Evolutionary conservation across 2,329 filamentous ascomycete genomes (phyloP).

Genomic region (Didymella segeticola): DNA sequence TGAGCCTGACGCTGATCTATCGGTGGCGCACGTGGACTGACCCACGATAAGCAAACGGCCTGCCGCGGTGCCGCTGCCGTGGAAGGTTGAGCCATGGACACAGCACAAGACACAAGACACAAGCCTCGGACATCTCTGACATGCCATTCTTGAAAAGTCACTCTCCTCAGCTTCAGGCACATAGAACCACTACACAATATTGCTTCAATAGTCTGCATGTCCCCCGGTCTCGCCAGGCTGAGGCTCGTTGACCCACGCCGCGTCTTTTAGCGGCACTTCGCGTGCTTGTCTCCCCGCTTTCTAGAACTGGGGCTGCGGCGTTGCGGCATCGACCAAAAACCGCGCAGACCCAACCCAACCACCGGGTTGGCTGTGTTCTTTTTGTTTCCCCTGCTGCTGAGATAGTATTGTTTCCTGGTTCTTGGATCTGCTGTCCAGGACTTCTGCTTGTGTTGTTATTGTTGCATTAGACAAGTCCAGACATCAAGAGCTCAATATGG

Average conservation of each 20-base stretch:
- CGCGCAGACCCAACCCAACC: slow-evolving; percentile 36
- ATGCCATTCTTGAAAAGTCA: neutral
- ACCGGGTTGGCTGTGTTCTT: slow-evolving; percentile 23
- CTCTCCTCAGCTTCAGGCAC: neutral
- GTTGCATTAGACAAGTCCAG: too few relatives aligned
- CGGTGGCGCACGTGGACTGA: slow-evolving; percentile 26
- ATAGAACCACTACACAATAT: too few relatives aligned
- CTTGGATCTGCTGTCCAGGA: slow-evolving; percentile 1
- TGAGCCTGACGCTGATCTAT: slow-evolving; percentile 23
- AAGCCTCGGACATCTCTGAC: neutral
- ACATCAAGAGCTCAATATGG: slow-evolving; percentile 32
- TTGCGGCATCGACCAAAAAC: slow-evolving; percentile 27
- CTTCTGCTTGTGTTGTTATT: neutral
- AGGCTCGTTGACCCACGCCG: slow-evolving; percentile 14
- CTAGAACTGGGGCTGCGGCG: slow-evolving; percentile 23
- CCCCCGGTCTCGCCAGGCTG: slow-evolving; percentile 4
- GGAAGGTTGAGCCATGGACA: slow-evolving; percentile 10
- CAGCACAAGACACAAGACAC: slow-evolving; percentile 9
- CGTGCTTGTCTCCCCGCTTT: slow-evolving; percentile 31
- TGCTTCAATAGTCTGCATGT: neutral
- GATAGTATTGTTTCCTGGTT: neutral
- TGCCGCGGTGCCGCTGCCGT: slow-evolving; percentile 13
- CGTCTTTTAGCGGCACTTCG: slow-evolving; percentile 20
- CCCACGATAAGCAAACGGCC: too few relatives aligned
- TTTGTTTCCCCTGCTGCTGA: slow-evolving; percentile 11